Base-by-base conservation (phyloP, 2,329 filamentous ascomycete genomes). In the Hymenoscyphus infarciens region DNA sequence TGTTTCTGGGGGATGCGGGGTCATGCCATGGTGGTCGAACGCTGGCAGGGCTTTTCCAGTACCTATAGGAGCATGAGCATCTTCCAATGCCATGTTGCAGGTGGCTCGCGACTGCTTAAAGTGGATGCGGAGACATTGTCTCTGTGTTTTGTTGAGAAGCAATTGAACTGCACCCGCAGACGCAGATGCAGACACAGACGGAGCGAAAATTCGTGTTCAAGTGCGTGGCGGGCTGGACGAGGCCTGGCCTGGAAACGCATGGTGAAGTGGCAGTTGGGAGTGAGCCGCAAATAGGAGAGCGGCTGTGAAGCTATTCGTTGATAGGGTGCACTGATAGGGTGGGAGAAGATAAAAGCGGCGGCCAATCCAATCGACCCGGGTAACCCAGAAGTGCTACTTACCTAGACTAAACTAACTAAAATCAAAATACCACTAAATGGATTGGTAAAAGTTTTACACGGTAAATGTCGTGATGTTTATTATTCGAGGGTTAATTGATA, bases 61-160 rank as follows among this genome's bases (percentile, higher is more conserved):
- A n/a, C n/a, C n/a, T n/a, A n/a, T n/a, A 25, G 45, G 19, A 25
- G n/a, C 4, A 11, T 25, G 55, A 35, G 60, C 39, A 56, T 64
- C 42, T 56, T 66, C 66, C 54, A 61, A 49, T 58, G 67, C 63
- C 69, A 71, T 72, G 62, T 63, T 71, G n/a, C n/a, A n/a, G n/a
- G n/a, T n/a, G 66, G 68, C 49, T 57, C 35, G 38, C 22, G 27
- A 15, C 33, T 57, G 31, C 33, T 68, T 63, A 69, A 49, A 57
- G 60, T 29, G 59, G 59, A 57, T 57, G 62, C 54, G 60, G 53
- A 68, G 63, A 67, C 69, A 71, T 70, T 64, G 58, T 68, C 62
- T 64, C 57, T 61, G 61, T 63, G 60, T 59, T 58, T 56, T 63
- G 60, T 60, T 61, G 60, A 63, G 55, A 61, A 64, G 65, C 63